These are phyloP conservation scores for Hippophae gyantsensis DNA, from an alignment of 306 rosid species.

Conservation along the genomic window DNA sequence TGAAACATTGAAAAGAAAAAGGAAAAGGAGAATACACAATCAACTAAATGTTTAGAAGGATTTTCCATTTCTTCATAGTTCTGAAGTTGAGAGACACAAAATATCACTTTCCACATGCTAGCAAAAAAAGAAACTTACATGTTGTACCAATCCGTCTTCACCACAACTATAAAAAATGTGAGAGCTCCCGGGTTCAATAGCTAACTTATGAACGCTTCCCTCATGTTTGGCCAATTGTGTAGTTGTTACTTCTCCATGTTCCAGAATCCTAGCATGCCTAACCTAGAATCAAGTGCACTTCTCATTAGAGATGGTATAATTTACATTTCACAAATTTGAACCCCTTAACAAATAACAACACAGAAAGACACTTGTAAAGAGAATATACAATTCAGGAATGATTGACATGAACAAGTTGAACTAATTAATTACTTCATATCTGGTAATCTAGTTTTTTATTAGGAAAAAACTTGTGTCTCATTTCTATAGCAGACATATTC, in stretches of 20 bases:
- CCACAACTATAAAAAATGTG: conserved; percentile 84
- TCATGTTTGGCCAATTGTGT: conserved; percentile 49
- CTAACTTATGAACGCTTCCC: conserved; percentile 86
- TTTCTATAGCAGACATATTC: neutral
- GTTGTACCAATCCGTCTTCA: conserved; percentile 93
- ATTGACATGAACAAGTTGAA: too few relatives aligned
- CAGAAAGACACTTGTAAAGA: neutral
- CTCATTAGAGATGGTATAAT: neutral
- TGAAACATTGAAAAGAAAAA: neutral
- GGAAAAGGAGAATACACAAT: neutral
- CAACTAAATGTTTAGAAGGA: neutral
- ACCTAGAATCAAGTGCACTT: conserved; percentile 42
- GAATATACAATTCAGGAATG: too few relatives aligned
- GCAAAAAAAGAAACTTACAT: conserved; percentile 46
- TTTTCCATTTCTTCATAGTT: neutral
- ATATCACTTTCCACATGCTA: neutral
- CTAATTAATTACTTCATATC: too few relatives aligned
- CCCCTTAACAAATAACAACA: neutral
- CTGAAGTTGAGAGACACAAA: neutral
- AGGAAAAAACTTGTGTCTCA: neutral
- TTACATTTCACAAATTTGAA: neutral
- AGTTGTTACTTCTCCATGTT: conserved; percentile 45
- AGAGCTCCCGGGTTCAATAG: conserved; percentile 94
- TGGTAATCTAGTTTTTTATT: neutral
- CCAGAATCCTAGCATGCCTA: conserved; percentile 62